Conservation (phyloP, 306 rosid species). For the Amphicarpaea edgeworthii region DNA sequence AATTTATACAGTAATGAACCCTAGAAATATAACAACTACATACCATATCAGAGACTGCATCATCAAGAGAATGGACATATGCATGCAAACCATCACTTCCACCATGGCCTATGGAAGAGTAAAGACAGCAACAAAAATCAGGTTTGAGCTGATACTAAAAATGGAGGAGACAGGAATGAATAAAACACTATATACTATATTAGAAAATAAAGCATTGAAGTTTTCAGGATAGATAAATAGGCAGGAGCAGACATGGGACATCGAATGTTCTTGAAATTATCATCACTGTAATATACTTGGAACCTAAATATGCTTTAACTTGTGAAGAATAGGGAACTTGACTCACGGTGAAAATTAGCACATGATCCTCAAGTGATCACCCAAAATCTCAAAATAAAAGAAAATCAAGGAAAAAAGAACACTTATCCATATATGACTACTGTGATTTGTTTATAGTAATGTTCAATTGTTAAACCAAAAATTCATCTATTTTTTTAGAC, state of each 20-base stretch:
- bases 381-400: no score
- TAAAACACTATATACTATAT: no score
- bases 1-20: neutral
- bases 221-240: no score
- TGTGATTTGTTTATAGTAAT: neutral
- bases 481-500: slow-evolving; percentile 18
- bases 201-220: no score
- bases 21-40: slow-evolving; percentile 35
- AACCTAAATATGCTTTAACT: no score
- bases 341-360: no score
- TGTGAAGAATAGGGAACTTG: no score
- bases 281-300: no score
- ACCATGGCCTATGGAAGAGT: slow-evolving; percentile 74
- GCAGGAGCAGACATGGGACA: no score
- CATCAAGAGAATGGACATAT: slow-evolving; percentile 89
- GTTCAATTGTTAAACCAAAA: slow-evolving; percentile 13
- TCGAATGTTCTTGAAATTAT: no score
- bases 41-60: slow-evolving; percentile 89
- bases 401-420: neutral
- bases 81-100: slow-evolving; percentile 96
- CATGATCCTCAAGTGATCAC: no score
- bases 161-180: no score
- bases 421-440: slow-evolving; percentile 33
- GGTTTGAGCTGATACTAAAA: slow-evolving; percentile 23
- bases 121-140: neutral